These are phyloP conservation scores for Primulina huaijiensis DNA, from an alignment of 257 asterid genomes.

Conservation along the genomic window DNA sequence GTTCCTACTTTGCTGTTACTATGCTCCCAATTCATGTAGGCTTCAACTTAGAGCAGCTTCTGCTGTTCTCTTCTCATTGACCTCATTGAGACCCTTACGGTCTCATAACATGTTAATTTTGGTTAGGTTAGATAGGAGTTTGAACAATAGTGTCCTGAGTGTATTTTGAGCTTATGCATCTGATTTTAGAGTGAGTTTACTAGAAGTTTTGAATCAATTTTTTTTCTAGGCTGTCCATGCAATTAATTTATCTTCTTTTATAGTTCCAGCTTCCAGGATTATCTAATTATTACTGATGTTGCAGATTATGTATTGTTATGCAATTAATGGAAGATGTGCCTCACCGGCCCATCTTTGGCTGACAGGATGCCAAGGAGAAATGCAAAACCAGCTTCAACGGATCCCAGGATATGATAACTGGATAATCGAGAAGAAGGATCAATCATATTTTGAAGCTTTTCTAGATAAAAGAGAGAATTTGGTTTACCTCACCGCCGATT, in stretches of 20 bases:
- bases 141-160: neutral
- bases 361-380: slow-evolving; percentile 87
- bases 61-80: no score
- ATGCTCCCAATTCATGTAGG: neutral
- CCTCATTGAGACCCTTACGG: no score
- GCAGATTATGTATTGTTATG: slow-evolving; percentile 95
- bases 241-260: slow-evolving; percentile 10
- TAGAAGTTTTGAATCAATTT: slow-evolving; percentile 12
- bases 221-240: slow-evolving; percentile 15
- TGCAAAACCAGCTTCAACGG: slow-evolving; percentile 62
- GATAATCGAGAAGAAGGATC: slow-evolving; percentile 74
- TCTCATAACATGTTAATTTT: no score
- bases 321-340: slow-evolving; percentile 68
- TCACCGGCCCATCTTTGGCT: slow-evolving; percentile 88
- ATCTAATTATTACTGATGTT: slow-evolving; percentile 23
- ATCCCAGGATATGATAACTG: slow-evolving; percentile 90
- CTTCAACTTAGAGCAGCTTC: no score
- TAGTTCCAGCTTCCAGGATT: slow-evolving; percentile 11
- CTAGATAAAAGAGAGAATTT: slow-evolving; percentile 63
- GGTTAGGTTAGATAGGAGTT: neutral
- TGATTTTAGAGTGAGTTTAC: slow-evolving; percentile 7
- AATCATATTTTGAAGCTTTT: slow-evolving; percentile 67
- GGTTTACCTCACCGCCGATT: slow-evolving; percentile 94
- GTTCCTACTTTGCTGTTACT: neutral
- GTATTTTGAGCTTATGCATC: slow-evolving; percentile 6